These are phyloP conservation scores for Pelargonium myrrhifolium DNA, from an alignment of 441 rosid genomes.

Conservation along the genomic window DNA sequence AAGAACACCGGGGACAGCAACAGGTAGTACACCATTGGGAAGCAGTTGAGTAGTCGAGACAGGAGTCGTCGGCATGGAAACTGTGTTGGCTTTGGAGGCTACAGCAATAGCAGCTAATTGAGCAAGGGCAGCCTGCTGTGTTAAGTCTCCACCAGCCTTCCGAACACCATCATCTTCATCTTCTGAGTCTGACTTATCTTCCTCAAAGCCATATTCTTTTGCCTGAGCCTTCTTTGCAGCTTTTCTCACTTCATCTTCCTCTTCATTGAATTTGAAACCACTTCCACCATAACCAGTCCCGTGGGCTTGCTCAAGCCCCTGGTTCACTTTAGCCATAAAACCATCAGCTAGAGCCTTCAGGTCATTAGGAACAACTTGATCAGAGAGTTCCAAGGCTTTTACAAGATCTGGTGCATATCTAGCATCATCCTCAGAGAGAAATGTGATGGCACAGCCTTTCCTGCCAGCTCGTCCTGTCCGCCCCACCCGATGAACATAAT, in stretches of 20 bases:
- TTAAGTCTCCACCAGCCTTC: conserved; percentile 78
- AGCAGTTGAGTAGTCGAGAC: conserved; percentile 29
- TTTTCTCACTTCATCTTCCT: conserved; percentile 87
- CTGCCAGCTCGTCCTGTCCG: conserved; percentile 93
- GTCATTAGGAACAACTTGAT: conserved; percentile 85
- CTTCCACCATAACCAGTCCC: conserved; percentile 96
- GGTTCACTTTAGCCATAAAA: conserved; percentile 82
- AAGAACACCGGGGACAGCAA: conserved; percentile 31
- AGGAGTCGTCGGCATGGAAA: conserved; percentile 27
- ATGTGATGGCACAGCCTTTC: conserved; percentile 88
- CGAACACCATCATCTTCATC: conserved; percentile 87
- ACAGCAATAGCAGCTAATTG: conserved; percentile 66
- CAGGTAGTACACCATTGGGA: conserved; percentile 38
- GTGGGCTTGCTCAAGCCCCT: conserved; percentile 89
- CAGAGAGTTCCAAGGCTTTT: conserved; percentile 86
- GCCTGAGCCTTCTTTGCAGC: conserved; percentile 97
- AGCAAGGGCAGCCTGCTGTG: conserved; percentile 71
- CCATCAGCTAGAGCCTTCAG: conserved; percentile 77
- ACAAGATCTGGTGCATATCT: conserved; percentile 91
- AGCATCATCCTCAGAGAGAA: conserved; percentile 79
- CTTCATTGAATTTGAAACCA: conserved; percentile 91
- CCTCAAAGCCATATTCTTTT: conserved; percentile 93
- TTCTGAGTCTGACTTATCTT: conserved; percentile 86
- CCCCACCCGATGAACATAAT: conserved; percentile 90
- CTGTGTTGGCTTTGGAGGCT: conserved; percentile 38